A percentile compares a stretch with the other conserved stretches of the same genome.
phyloP scores from a whole-genome alignment of 2,329 filamentous ascomycete genomes.

The Cadophora luteo-olivacea region DNA sequence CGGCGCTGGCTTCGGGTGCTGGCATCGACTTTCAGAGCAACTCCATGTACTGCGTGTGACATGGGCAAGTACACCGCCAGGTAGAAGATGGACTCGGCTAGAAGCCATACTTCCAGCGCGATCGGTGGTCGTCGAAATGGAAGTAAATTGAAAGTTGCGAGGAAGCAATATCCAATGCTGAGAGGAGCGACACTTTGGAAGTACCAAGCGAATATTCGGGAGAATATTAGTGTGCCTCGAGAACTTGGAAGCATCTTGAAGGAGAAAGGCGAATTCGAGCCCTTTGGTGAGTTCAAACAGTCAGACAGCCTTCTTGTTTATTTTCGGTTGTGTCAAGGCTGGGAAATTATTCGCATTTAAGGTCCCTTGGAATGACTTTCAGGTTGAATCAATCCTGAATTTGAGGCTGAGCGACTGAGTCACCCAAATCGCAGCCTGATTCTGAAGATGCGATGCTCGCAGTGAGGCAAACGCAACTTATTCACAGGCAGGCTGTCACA shows the following conservation, averaged over 20 bases:
- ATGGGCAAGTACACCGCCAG: constrained; percentile 54
- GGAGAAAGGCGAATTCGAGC: neutral
- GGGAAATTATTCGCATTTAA: neutral
- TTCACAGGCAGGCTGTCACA: neutral
- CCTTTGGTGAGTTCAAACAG: neutral
- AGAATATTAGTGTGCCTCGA: constrained; percentile 1
- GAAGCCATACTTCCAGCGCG: constrained; percentile 47
- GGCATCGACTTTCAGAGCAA: constrained; percentile 48
- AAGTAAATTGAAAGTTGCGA: neutral
- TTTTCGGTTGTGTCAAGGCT: neutral
- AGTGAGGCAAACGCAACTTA: neutral
- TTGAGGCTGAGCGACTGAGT: neutral
- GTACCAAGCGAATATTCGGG: constrained; percentile 1
- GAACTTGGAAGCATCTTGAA: constrained; percentile 1
- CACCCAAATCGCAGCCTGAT: neutral
- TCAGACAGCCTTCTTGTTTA: neutral
- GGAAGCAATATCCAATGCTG: neutral
- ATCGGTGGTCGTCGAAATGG: neutral
- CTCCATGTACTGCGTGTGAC: neutral
- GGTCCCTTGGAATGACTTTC: neutral
- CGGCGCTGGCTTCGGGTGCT: constrained; percentile 52
- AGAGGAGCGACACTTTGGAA: neutral
- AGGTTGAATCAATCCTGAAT: neutral
- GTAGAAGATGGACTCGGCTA: constrained; percentile 59
- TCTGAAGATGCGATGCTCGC: neutral